A percentile compares a stretch with the other conserved stretches of the same genome.
phyloP scores from a whole-genome alignment of 305 asterid genomes.

The Petunia hybrid region DNA sequence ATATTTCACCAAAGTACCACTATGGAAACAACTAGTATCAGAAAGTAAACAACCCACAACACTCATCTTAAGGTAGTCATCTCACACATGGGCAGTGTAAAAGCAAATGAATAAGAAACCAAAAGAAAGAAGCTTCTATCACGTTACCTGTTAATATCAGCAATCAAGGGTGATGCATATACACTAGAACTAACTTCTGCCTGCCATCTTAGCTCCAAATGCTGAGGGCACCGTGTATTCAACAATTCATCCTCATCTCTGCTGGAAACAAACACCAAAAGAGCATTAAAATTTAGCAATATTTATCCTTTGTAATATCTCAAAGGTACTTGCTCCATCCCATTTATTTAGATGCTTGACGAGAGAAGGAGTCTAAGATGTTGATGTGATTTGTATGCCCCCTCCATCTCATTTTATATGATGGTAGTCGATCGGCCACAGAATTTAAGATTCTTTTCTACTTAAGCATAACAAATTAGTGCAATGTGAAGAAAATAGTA shows the following conservation, averaged over 20 bases:
- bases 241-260: constrained; percentile 92
- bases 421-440: background rate
- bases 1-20: background rate
- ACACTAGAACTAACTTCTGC: constrained; percentile 97
- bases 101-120: constrained; percentile 26
- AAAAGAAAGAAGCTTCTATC: background rate
- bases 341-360: background rate
- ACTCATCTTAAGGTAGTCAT: constrained; percentile 17
- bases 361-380: background rate
- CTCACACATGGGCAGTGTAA: background rate
- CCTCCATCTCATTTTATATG: background rate
- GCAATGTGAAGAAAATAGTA: constrained; percentile 1
- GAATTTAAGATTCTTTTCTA: background rate
- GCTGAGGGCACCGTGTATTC: constrained; percentile 95
- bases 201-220: constrained; percentile 98
- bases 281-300: background rate
- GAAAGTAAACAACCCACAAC: background rate
- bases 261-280: constrained; percentile 22
- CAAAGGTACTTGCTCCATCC: background rate
- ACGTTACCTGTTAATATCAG: constrained; percentile 91
- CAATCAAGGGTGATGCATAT: constrained; percentile 88
- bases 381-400: background rate
- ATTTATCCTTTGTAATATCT: background rate
- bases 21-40: background rate
- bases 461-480: background rate